Percentiles rank a stretch among this genome's conserved stretches.
Evolutionary conservation across 208 protist species (phyloP).

Genomic region (Leishmania tropica): DNA sequence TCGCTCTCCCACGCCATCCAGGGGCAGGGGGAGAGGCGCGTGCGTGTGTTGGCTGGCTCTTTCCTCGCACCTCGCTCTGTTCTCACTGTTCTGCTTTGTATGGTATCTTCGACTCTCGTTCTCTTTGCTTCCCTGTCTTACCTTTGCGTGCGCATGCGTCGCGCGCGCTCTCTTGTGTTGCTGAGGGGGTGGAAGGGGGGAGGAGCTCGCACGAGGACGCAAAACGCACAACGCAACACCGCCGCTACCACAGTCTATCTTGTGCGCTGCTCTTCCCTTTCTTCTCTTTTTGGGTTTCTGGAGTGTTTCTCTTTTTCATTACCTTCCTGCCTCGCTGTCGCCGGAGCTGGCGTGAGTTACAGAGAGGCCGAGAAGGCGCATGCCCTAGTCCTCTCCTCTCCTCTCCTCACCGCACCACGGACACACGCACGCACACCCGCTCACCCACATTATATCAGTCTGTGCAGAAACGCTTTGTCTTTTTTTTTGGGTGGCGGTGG

Average conservation of each 20-base stretch:
- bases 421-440: background rate
- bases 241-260: background rate
- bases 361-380: background rate
- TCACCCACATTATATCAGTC: background rate
- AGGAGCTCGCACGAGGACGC: too few relatives aligned
- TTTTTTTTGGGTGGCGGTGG: background rate
- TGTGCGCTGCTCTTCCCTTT: conserved; percentile 1
- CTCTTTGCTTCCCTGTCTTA: background rate
- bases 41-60: background rate
- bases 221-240: background rate
- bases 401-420: background rate
- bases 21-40: background rate
- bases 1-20: background rate
- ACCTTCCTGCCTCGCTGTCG: background rate
- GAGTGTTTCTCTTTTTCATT: background rate
- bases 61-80: background rate
- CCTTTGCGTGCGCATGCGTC: background rate
- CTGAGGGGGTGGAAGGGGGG: background rate
- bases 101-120: background rate
- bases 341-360: background rate
- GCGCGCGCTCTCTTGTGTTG: background rate
- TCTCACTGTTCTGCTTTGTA: background rate
- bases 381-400: background rate
- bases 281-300: conserved; percentile 1
- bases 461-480: background rate